These are phyloP conservation scores for Cyberlindnera petersonii DNA, from an alignment of 805 yeast species.

Conservation along the genomic window DNA sequence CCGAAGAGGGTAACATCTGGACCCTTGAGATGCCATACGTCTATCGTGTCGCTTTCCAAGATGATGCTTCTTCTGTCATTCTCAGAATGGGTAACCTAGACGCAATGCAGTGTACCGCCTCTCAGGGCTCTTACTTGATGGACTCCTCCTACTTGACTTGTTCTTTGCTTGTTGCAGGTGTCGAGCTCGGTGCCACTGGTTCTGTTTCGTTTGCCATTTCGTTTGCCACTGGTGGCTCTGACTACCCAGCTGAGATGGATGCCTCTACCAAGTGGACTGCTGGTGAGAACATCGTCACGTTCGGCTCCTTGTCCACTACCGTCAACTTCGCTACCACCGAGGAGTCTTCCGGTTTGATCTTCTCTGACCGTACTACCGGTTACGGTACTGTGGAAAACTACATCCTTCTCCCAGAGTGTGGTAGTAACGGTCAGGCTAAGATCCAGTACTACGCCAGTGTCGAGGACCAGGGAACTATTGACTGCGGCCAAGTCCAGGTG, in stretches of 20 bases:
- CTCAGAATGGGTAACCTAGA: constrained; percentile 27
- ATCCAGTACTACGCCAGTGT: constrained; percentile 20
- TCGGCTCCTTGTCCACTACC: constrained; percentile 27
- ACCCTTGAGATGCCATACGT: constrained; percentile 29
- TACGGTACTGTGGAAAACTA: constrained; percentile 31
- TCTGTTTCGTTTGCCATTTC: constrained; percentile 28
- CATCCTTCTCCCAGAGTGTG: constrained; percentile 33
- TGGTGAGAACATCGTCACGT: constrained; percentile 29
- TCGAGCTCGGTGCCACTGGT: constrained; percentile 26
- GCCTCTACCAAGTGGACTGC: constrained; percentile 28
- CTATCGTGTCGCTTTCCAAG: constrained; percentile 33
- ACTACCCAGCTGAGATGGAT: constrained; percentile 28
- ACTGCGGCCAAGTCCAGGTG: constrained; percentile 21
- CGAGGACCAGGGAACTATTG: constrained; percentile 19
- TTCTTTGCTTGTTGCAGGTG: constrained; percentile 19
- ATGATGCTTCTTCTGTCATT: constrained; percentile 15
- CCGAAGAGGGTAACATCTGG: constrained; percentile 20
- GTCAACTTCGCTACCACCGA: constrained; percentile 26
- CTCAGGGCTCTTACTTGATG: constrained; percentile 33
- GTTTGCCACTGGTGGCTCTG: constrained; percentile 35
- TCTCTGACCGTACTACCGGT: constrained; percentile 31
- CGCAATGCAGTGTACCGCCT: constrained; percentile 30
- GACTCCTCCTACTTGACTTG: constrained; percentile 31
- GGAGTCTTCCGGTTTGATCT: constrained; percentile 21
- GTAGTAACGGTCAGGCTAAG: constrained; percentile 22